Evolutionary conservation across 2,329 filamentous ascomycete species (phyloP).

Genomic region (Penicillium sp.): DNA sequence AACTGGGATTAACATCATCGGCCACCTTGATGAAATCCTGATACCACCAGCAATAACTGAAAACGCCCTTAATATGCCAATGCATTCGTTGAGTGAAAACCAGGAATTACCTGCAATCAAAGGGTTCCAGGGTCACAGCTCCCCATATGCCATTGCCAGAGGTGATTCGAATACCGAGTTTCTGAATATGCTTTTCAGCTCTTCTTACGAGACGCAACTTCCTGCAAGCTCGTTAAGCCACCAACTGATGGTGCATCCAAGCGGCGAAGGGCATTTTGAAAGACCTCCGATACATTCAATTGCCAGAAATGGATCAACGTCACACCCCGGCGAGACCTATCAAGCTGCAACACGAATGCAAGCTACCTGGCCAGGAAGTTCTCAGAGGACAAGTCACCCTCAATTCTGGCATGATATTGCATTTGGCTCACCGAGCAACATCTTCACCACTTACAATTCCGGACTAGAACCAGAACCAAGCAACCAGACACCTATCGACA

Average conservation of each 20-base stretch:
- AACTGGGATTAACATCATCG: background rate
- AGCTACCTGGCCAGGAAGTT: background rate
- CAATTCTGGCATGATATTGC: constrained; percentile 4
- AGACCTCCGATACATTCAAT: background rate
- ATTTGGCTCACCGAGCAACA: background rate
- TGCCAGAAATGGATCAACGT: background rate
- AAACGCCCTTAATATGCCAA: background rate
- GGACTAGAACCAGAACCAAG: background rate
- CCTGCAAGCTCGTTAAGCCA: background rate
- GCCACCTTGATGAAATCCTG: background rate
- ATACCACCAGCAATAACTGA: background rate
- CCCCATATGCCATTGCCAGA: background rate
- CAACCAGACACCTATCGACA: background rate
- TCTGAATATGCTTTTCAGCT: background rate
- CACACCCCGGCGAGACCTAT: background rate
- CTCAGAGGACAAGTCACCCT: background rate
- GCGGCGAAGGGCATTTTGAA: background rate
- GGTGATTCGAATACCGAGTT: background rate
- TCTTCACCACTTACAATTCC: background rate
- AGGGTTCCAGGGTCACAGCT: background rate
- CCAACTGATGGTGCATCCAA: background rate
- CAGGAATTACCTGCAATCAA: background rate
- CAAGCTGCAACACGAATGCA: background rate
- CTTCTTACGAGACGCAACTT: background rate
- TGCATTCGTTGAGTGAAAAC: background rate